A percentile compares a stretch with the other conserved stretches of the same genome.
Conservation (phyloP, 805 yeast species). For the Sungouiella thailandica region DNA sequence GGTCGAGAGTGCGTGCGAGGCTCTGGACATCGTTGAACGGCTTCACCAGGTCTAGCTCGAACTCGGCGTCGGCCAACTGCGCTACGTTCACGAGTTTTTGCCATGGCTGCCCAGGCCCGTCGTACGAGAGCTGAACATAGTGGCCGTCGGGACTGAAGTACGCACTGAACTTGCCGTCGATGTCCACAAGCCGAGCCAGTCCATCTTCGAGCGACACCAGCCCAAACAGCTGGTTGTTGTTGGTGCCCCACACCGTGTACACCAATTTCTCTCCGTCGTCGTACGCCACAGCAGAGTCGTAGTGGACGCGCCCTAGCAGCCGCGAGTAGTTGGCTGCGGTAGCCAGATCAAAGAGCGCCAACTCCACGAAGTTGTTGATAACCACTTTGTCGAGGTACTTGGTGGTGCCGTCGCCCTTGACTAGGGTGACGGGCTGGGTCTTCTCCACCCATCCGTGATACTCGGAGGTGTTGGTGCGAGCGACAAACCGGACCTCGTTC, state of each 20-base stretch:
- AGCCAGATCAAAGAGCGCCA: constrained; percentile 18
- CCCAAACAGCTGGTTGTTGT: constrained; percentile 9
- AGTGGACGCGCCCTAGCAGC: constrained; percentile 15
- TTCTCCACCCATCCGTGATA: constrained; percentile 23
- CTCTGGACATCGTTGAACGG: constrained; percentile 14
- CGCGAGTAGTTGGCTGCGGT: constrained; percentile 8
- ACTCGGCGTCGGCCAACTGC: constrained; percentile 4
- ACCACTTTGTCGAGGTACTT: constrained; percentile 21
- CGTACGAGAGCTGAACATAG: constrained; percentile 15
- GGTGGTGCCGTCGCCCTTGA: constrained; percentile 5
- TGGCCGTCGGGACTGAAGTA: constrained; percentile 20
- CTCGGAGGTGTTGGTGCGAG: constrained; percentile 7
- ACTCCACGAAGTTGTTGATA: constrained; percentile 11
- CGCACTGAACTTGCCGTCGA: constrained; percentile 12
- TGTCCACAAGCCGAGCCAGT: constrained; percentile 1
- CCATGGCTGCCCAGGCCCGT: constrained; percentile 23
- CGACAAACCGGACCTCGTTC: constrained; percentile 2
- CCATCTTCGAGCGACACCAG: constrained; percentile 3
- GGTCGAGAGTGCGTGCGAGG: constrained; percentile 16
- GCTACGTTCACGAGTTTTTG: constrained; percentile 19
- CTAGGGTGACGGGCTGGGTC: constrained; percentile 9
- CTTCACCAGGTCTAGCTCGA: constrained; percentile 8
- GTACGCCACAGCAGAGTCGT: constrained; percentile 13
- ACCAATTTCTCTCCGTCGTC: constrained; percentile 13
- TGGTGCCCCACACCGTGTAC: constrained; percentile 13